These are phyloP conservation scores for Komagataella ulmi DNA, from an alignment of 805 yeast genomes.

Conservation along the genomic window DNA sequence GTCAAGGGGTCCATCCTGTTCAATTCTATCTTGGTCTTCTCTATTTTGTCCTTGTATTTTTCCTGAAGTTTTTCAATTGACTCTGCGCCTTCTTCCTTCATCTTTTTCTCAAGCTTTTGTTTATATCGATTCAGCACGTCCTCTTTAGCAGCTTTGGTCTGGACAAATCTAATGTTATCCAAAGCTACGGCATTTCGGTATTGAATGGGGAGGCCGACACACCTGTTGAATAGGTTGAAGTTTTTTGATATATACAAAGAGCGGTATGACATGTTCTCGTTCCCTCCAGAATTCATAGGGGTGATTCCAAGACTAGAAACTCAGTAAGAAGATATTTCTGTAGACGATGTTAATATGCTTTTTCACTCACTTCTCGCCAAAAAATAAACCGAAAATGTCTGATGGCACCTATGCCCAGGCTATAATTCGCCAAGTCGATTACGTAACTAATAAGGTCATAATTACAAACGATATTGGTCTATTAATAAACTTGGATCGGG, in stretches of 20 bases:
- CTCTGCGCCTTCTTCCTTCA: constrained; percentile 24
- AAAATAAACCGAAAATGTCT: not conserved
- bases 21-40: constrained; percentile 38
- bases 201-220: not conserved
- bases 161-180: constrained; percentile 1
- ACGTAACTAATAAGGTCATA: not conserved
- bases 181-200: not conserved
- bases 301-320: not conserved
- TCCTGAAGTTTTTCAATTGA: constrained; percentile 47
- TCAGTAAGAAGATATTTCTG: not conserved
- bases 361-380: not conserved
- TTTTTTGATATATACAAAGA: not conserved
- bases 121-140: constrained; percentile 24
- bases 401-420: not conserved
- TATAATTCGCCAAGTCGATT: not conserved
- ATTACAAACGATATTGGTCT: no score
- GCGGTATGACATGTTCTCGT: not conserved
- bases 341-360: not conserved
- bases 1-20: constrained; percentile 55
- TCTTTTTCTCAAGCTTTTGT: constrained; percentile 25
- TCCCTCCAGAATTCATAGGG: not conserved
- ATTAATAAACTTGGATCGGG: not conserved
- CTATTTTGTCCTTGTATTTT: constrained; percentile 49
- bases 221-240: not conserved
- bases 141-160: constrained; percentile 12